A percentile compares a stretch with the other conserved stretches of the same genome.
These are phyloP conservation scores for Xerocomellus amylosporus DNA, from an alignment of 768 basidiomycete genomes.

Conservation along the genomic window DNA sequence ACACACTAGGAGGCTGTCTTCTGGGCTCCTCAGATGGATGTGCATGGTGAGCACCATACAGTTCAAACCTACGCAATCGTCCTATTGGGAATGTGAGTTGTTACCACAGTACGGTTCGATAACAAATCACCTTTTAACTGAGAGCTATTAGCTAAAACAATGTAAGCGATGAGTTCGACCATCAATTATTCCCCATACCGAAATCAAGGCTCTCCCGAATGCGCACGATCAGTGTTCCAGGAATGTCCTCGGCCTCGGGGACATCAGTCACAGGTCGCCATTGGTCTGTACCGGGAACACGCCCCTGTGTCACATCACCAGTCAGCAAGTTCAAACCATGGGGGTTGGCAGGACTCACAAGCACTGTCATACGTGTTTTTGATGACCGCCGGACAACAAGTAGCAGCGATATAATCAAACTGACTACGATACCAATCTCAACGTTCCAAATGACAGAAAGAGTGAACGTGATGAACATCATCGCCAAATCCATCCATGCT, in stretches of 20 bases:
- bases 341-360: constrained; percentile 43
- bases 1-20: constrained; percentile 65
- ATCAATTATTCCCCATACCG: constrained; percentile 43
- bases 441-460: constrained; percentile 88
- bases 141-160: constrained; percentile 77
- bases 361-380: constrained; percentile 83
- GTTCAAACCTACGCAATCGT: constrained; percentile 77
- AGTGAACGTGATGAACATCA: constrained; percentile 87
- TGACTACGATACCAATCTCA: constrained; percentile 89
- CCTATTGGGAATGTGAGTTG: constrained; percentile 40
- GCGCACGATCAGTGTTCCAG: constrained; percentile 83
- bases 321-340: not conserved
- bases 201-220: constrained; percentile 92
- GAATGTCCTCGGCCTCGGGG: constrained; percentile 75
- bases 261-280: constrained; percentile 93
- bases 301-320: constrained; percentile 50
- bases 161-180: not conserved
- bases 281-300: constrained; percentile 80
- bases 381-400: constrained; percentile 90
- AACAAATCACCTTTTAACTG: constrained; percentile 70
- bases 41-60: constrained; percentile 74
- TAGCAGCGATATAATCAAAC: constrained; percentile 81
- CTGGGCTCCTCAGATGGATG: constrained; percentile 90
- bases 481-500: constrained; percentile 88
- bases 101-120: not conserved